These are phyloP conservation scores for Trametes cubensis DNA, from an alignment of 768 basidiomycete genomes.

Conservation along the genomic window DNA sequence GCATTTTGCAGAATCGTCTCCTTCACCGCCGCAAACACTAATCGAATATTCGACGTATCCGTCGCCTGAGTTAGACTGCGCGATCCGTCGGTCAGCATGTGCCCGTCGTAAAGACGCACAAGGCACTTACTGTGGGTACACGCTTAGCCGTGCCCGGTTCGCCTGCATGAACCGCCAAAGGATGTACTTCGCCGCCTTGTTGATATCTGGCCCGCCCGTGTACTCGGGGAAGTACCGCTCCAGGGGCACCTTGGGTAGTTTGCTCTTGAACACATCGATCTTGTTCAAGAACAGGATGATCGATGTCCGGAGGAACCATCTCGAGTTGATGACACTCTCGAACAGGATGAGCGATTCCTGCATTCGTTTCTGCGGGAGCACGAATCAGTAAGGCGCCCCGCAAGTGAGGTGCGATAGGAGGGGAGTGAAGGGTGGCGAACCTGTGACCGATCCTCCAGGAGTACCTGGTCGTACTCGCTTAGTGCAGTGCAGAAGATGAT, in stretches of 20 bases:
- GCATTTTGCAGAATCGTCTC: slow-evolving; percentile 94
- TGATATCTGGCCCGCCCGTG: slow-evolving; percentile 85
- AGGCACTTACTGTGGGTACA: slow-evolving; percentile 82
- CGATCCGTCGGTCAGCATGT: slow-evolving; percentile 9
- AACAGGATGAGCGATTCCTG: slow-evolving; percentile 73
- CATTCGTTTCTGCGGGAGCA: slow-evolving; percentile 64
- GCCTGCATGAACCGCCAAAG: slow-evolving; percentile 95
- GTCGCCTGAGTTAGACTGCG: slow-evolving; percentile 85
- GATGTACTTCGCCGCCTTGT: slow-evolving; percentile 93
- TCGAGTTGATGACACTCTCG: slow-evolving; percentile 77
- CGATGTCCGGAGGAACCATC: slow-evolving; percentile 70
- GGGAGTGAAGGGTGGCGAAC: slow-evolving; percentile 37
- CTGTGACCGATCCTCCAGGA: slow-evolving; percentile 69
- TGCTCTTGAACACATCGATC: slow-evolving; percentile 78
- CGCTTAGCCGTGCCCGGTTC: slow-evolving; percentile 78
- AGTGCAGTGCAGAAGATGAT: slow-evolving; percentile 78
- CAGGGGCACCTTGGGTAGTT: slow-evolving; percentile 69
- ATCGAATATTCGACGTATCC: slow-evolving; percentile 79
- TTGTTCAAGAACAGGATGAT: slow-evolving; percentile 75
- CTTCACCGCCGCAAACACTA: slow-evolving; percentile 87
- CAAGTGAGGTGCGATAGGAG: neutral
- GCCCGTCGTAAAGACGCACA: neutral
- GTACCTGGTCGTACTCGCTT: slow-evolving; percentile 76
- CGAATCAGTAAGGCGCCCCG: slow-evolving; percentile 19
- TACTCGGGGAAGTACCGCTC: slow-evolving; percentile 86